Percentiles rank a stretch among this genome's conserved stretches.
phyloP scores from a whole-genome alignment of 2,329 filamentous ascomycete species.

The Microsporum ferrugineum region DNA sequence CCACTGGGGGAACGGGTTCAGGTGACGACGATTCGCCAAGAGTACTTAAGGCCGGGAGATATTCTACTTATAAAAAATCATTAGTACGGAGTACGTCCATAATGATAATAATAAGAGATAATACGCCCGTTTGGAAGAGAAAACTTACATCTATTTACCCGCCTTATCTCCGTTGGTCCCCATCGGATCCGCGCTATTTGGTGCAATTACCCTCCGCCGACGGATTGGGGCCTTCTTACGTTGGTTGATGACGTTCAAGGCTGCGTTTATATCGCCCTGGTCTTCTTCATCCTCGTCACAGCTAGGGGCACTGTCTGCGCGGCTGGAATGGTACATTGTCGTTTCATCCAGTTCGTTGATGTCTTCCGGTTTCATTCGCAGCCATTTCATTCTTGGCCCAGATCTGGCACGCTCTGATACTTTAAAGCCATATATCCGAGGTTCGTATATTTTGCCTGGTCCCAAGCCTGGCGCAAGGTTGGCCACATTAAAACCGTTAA shows the following conservation, averaged over 20 bases:
- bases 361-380: constrained; percentile 70
- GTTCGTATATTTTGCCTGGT: constrained; percentile 73
- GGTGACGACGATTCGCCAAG: neutral
- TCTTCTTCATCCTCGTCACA: constrained; percentile 20
- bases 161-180: constrained; percentile 24
- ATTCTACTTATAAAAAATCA: neutral
- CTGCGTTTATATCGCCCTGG: constrained; percentile 28
- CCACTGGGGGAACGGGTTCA: neutral
- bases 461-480: constrained; percentile 88
- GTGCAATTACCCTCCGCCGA: constrained; percentile 22
- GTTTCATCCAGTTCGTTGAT: constrained; percentile 73
- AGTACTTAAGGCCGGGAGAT: neutral
- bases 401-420: constrained; percentile 83
- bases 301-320: constrained; percentile 20
- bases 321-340: constrained; percentile 26
- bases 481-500: constrained; percentile 77
- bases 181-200: constrained; percentile 23
- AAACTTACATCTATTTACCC: constrained; percentile 10
- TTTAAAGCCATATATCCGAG: constrained; percentile 90
- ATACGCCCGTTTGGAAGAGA: neutral
- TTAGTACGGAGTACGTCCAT: neutral
- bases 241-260: constrained; percentile 29
- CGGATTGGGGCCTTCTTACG: constrained; percentile 36
- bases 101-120: neutral
- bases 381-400: constrained; percentile 93